Base-by-base conservation (phyloP, 2,329 filamentous ascomycete species). In the Aphanocladium album region DNA sequence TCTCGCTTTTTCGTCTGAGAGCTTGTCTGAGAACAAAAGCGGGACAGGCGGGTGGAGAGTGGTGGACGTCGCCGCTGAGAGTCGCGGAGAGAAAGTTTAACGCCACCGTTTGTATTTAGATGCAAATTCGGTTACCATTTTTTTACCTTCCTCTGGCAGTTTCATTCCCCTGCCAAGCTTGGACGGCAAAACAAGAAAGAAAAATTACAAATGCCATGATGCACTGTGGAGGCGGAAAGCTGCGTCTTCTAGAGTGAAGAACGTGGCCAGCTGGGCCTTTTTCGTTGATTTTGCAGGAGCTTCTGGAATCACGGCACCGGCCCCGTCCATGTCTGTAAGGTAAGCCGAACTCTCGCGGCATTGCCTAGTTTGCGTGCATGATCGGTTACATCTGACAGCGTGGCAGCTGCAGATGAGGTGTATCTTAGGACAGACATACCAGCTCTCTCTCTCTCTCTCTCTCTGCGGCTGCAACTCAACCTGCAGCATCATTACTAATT, bases 21-120 rank as follows among this genome's bases (percentile, higher is more conserved):
- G 16, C 46, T 21, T 11, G 33, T 46, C 5, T 17, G 23, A 50
- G 30, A 23, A 25, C 19, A 41, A 39, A 57, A 49, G 45, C 33
- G 55, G 55, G 17, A 50, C 17, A 14, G 6, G 21, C 12, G 21
- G 37, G 56, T 58, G 56, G 56, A 21, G 41, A 51, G 46, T n/a
- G 16, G 46, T 58, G 25, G 46, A 50, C 56, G 35, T 51, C 43
- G 47, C 56, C 41, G n/a, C 54, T 39, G 30, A 57, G 54, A 43
- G 54, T 12, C 43, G 30, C 30, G 30, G 30, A 30, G 54, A 57
- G 43, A 49, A 57, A 54, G 45, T 49, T 43, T 49, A 57, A 57
- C 54, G 30, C 54, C 53, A 47, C 41, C 41, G 27, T 21, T 9
- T 19, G 14, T 52, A 21, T 46, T 46, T 46, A 30, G 25, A 45